Conservation (phyloP, 805 yeast genomes). For the Dipodascopsis uninucleata region DNA sequence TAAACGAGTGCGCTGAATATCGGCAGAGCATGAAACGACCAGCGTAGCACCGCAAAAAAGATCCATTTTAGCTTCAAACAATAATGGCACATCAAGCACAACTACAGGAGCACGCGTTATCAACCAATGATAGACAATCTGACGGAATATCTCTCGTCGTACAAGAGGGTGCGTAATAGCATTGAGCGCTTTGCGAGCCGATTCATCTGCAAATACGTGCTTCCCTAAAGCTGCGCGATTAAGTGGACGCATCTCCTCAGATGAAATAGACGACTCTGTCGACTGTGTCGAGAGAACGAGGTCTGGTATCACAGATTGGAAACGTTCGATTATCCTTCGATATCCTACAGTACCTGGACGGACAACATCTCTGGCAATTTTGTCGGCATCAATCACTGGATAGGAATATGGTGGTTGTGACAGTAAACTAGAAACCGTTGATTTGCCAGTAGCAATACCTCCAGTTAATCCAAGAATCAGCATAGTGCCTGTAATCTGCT, state of each 20-base stretch:
- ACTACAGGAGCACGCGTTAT: conserved; percentile 52
- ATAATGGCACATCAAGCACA: conserved; percentile 81
- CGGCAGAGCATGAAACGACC: conserved; percentile 60
- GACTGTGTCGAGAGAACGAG: conserved; percentile 42
- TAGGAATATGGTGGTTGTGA: conserved; percentile 40
- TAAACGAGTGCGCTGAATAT: conserved; percentile 61
- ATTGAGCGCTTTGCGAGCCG: conserved; percentile 59
- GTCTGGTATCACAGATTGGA: conserved; percentile 52
- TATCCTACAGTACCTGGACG: conserved; percentile 75
- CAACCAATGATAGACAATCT: conserved; percentile 56
- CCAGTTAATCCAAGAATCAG: conserved; percentile 94
- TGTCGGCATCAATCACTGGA: conserved; percentile 82
- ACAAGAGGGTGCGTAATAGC: conserved; percentile 86
- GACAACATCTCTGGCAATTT: conserved; percentile 81
- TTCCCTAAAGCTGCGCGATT: conserved; percentile 75
- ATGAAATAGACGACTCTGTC: conserved; percentile 41
- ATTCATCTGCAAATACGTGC: conserved; percentile 62
- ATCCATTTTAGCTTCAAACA: conserved; percentile 77
- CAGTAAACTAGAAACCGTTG: conserved; percentile 72
- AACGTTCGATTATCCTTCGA: conserved; percentile 57
- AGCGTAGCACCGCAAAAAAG: conserved; percentile 65
- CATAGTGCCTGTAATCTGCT: conserved; percentile 47
- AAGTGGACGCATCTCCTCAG: conserved; percentile 40
- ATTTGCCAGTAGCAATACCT: conserved; percentile 95
- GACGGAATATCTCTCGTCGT: conserved; percentile 57